Percentiles rank a stretch among this genome's conserved stretches.
phyloP scores from a whole-genome alignment of 306 rosid species.

The Myrica gale region DNA sequence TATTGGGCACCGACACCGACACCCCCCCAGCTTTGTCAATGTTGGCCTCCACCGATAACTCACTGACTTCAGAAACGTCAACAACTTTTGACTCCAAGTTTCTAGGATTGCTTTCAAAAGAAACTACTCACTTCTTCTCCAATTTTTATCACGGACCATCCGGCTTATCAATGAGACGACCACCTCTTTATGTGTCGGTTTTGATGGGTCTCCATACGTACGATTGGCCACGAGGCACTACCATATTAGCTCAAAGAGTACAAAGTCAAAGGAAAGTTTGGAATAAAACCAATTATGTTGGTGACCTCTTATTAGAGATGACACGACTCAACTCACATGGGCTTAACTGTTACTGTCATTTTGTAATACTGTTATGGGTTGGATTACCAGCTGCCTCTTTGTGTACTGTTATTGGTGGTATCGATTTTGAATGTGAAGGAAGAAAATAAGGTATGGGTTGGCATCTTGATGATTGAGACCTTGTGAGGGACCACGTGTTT shows the following conservation, averaged over 20 bases:
- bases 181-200: conserved; percentile 27
- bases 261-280: conserved; percentile 26
- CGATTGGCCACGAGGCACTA: conserved; percentile 5
- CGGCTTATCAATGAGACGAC: conserved; percentile 1
- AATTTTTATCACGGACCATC: not conserved
- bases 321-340: conserved; percentile 34
- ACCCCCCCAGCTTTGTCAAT: not conserved
- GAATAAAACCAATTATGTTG: not conserved
- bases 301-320: conserved; percentile 4
- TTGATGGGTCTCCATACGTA: not conserved
- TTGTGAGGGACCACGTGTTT: conserved; percentile 36
- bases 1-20: not conserved
- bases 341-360: conserved; percentile 6
- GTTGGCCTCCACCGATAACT: not conserved
- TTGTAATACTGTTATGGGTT: not conserved
- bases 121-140: not conserved
- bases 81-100: conserved; percentile 6
- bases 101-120: not conserved
- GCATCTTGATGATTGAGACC: conserved; percentile 19
- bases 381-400: conserved; percentile 19
- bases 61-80: not conserved
- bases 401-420: conserved; percentile 4
- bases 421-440: conserved; percentile 27
- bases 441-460: conserved; percentile 14
- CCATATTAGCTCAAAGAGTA: not conserved